A percentile compares a stretch with the other conserved stretches of the same genome.
Conservation (phyloP, 2,329 filamentous ascomycete genomes). For the Ophiostoma tasmaniense region DNA sequence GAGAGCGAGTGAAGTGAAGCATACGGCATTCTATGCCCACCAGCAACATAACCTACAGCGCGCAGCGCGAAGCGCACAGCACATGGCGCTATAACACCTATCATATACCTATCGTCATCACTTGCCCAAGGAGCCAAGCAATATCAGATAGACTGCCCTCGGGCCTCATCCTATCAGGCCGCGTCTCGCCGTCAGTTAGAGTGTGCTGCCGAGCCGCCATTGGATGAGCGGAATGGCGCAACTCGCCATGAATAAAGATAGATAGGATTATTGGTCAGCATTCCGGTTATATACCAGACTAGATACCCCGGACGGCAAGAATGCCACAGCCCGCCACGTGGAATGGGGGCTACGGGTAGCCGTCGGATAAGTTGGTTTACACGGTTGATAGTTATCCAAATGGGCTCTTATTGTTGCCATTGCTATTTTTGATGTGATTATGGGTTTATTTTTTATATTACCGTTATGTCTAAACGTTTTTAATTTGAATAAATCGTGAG, state of each 20-base stretch:
- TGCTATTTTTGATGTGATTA: too few relatives aligned
- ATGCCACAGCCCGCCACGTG: neutral
- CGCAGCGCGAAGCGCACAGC: too few relatives aligned
- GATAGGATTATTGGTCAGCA: neutral
- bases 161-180: neutral
- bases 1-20: slow-evolving; percentile 36
- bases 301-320: neutral
- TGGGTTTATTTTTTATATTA: too few relatives aligned
- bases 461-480: too few relatives aligned
- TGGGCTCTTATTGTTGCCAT: neutral
- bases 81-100: too few relatives aligned
- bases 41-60: too few relatives aligned
- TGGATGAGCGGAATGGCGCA: neutral
- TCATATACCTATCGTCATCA: too few relatives aligned
- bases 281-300: neutral
- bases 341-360: neutral
- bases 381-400: neutral
- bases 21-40: too few relatives aligned
- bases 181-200: neutral
- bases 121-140: neutral
- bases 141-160: neutral
- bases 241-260: neutral
- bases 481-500: neutral
- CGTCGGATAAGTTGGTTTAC: neutral
- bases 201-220: neutral